Evolutionary conservation across 2,329 filamentous ascomycete genomes (phyloP), one percentile per base, ranked within the genome.

Genomic region (Fusarium chlamydosporum): DNA sequence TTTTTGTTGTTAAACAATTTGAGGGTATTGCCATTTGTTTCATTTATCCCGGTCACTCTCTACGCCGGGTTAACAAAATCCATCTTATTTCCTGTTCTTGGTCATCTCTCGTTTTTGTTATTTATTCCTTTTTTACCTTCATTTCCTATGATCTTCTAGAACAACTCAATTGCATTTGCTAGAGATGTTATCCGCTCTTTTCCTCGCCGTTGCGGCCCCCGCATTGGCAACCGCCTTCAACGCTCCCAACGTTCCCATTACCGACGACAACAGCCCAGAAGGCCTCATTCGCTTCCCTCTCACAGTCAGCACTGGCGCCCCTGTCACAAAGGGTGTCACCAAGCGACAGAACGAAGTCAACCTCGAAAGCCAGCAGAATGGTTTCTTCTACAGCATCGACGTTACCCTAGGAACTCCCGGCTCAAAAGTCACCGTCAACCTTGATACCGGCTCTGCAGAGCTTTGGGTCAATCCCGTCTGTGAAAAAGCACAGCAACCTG

Each of bases 381-480:
- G 77, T 10, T 78, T 76, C 61, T 77, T 79, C 56, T 81, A 82
- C 72, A 79, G 76, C 38, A 79, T 81, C 45, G 76, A 80, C 16
- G 60, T 82, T 20, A 61, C 65, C 13, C 70, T 82, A 35, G 81
- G 81, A 10, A 80, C 76, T 0, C 81, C 81, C 6, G 73, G 75
- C 7, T 79, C 82, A 56, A 56, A 67, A 6, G 78, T 82, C 43
- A 78, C 73, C 34, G 78, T 82, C 62, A 76, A 79, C 61, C 76
- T 82, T 48, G 80, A 82, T 60, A 82, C 81, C 1, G 80, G 80
- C 16, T 82, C 80, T 6, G 73, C 75, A 10, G 80, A 82, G 67
- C 75, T 81, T 7, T 82, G 80, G 81, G 79, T 82, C 37, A 81
- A 82, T 56, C 80, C 81, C 8, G 72, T 76, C 9, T 82, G 81